phyloP scores from a whole-genome alignment of 495 filamentous ascomycete genomes.

The Tricharina praecox region DNA sequence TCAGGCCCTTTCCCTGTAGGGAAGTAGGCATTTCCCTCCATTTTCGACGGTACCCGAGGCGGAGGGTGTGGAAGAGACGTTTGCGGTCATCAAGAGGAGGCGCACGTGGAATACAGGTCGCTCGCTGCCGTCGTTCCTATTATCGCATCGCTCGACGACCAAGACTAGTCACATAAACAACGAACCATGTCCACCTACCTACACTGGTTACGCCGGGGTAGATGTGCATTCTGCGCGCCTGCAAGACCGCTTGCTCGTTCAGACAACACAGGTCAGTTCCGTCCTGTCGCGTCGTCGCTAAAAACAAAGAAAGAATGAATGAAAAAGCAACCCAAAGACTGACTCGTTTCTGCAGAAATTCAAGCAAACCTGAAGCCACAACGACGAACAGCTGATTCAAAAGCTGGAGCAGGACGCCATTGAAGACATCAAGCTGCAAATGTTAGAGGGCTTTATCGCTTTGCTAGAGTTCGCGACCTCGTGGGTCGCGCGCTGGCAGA shows the following conservation, averaged over 20 bases:
- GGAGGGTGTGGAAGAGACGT: too few relatives aligned
- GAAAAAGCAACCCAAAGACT: too few relatives aligned
- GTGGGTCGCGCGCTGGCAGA: slow-evolving; percentile 91
- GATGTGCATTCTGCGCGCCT: slow-evolving; percentile 73
- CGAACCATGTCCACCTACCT: too few relatives aligned
- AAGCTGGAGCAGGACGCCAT: slow-evolving; percentile 71
- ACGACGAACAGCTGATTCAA: slow-evolving; percentile 81
- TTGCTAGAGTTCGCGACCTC: slow-evolving; percentile 57
- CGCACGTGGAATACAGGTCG: too few relatives aligned
- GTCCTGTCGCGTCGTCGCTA: background rate
- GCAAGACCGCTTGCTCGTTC: slow-evolving; percentile 97
- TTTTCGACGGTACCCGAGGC: too few relatives aligned
- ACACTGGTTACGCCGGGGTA: slow-evolving; percentile 50
- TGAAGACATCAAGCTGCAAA: slow-evolving; percentile 81
- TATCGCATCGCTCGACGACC: too few relatives aligned
- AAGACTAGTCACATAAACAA: too few relatives aligned
- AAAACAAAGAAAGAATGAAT: background rate
- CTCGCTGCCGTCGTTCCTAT: too few relatives aligned
- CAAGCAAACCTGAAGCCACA: slow-evolving; percentile 73
- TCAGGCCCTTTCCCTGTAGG: too few relatives aligned
- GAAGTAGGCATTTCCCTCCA: too few relatives aligned
- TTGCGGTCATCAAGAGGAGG: too few relatives aligned
- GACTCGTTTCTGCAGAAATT: slow-evolving; percentile 42
- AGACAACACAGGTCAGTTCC: slow-evolving; percentile 48
- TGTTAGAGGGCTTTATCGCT: slow-evolving; percentile 78